Evolutionary conservation across 495 filamentous ascomycete species (phyloP), one percentile per base, ranked within the genome.

Genomic region (Xylaria venustula): DNA sequence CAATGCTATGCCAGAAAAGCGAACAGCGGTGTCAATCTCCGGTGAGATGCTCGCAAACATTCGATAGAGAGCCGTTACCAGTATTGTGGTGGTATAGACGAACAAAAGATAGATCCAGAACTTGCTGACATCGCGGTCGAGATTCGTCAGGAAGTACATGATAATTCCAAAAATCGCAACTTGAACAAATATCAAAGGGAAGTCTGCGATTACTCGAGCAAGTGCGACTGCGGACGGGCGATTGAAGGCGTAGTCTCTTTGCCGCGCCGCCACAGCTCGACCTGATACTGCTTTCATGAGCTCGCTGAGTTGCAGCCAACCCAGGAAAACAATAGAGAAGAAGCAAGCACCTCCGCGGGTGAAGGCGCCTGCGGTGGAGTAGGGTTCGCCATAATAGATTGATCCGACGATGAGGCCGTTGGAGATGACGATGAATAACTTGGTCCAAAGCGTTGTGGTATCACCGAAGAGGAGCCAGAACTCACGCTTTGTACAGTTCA

Each of bases 391-490:
- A 64, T 87, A 89, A 74, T 92, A 92, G 36, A 92, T 73, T 40
- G 86, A 88, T 0, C 87, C 85, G 51, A 90, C 86, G 61, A 94
- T 87, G 7, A 93, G 77, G n/a, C 73, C 88, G 62, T 91, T 88
- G 26, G 86, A 80, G 44, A 92, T 72, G 62, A 90, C 87, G 66
- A 91, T 90, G 72, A 91, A 89, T 64, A 89, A 83, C 60, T 90
- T 91, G 40, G 88, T 92, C 70, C 88, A 86, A 2, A 92, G 77
- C 1, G 88, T 88, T 3, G 84, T 84, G 60, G 79, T 85, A 66
- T 93, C 90, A 46, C 90, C 89, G 71, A 84, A 81, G 9, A 89
- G 77, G 20, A 93, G 79, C 87, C 88, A 91, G 66, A 91, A 88
- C 67, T 93, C 88, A 23, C 90, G 87, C 58, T 83, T 77, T 7